Evolutionary conservation across 208 protist species (phyloP).

Genomic region (Novymonas esmeraldas): DNA sequence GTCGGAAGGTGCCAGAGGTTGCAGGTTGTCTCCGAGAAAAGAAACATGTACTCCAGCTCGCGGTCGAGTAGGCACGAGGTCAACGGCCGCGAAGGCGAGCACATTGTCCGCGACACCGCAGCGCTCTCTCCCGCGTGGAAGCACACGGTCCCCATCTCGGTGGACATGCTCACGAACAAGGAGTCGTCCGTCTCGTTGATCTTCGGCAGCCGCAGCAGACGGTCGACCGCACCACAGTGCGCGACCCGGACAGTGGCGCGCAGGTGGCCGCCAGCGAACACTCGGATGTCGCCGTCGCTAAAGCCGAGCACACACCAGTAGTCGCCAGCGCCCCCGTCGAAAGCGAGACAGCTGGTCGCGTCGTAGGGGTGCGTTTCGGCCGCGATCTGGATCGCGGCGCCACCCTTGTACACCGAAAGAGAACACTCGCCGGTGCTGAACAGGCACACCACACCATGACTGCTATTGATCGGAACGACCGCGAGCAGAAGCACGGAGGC

Average conservation of each 20-base stretch:
- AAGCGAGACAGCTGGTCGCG: slow-evolving; percentile 42
- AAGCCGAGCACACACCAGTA: slow-evolving; percentile 45
- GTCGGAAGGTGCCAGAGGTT: slow-evolving; percentile 86
- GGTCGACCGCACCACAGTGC: slow-evolving; percentile 48
- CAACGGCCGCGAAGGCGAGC: slow-evolving; percentile 65
- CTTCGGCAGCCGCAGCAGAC: slow-evolving; percentile 26
- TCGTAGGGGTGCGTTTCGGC: slow-evolving; percentile 37
- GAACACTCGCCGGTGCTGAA: slow-evolving; percentile 42
- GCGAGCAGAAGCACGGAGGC: slow-evolving; percentile 29
- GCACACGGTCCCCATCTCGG: slow-evolving; percentile 61
- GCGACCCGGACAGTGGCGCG: slow-evolving; percentile 28
- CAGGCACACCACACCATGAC: slow-evolving; percentile 34
- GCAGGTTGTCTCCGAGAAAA: slow-evolving; percentile 46
- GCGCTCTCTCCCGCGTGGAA: slow-evolving; percentile 54
- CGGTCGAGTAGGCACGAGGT: slow-evolving; percentile 59
- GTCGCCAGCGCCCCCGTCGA: slow-evolving; percentile 12
- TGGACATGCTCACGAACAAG: slow-evolving; percentile 66
- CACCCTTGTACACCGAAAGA: slow-evolving; percentile 20
- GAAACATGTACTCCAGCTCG: slow-evolving; percentile 55
- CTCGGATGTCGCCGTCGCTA: slow-evolving; percentile 42
- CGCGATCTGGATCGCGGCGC: slow-evolving; percentile 27
- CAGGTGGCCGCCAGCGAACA: slow-evolving; percentile 36
- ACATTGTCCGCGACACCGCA: slow-evolving; percentile 55
- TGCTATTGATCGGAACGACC: slow-evolving; percentile 23
- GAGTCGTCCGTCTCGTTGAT: slow-evolving; percentile 42